Conservation (phyloP, 78 protist species). For the Mantamonas sphyraenae region DNA sequence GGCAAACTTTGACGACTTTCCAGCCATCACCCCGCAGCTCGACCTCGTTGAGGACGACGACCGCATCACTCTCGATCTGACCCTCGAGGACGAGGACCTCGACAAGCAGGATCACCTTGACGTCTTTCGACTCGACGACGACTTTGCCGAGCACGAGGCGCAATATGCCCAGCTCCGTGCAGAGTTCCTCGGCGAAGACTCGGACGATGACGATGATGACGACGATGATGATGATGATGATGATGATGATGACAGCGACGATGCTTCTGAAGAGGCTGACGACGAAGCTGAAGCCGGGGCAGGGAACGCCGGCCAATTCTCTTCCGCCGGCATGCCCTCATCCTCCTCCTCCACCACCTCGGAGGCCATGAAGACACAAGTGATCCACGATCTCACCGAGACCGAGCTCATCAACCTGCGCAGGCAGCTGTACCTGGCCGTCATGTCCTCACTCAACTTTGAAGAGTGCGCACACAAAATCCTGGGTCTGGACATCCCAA, state of each 20-base stretch:
- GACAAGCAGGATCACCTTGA: slow-evolving; percentile 27
- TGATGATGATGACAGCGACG: slow-evolving; percentile 25
- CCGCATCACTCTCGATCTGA: slow-evolving; percentile 84
- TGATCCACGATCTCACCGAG: slow-evolving; percentile 55
- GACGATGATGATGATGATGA: slow-evolving; percentile 40
- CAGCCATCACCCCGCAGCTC: slow-evolving; percentile 64
- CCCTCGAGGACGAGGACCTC: slow-evolving; percentile 50
- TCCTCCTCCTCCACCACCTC: too few relatives aligned
- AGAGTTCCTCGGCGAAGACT: slow-evolving; percentile 58
- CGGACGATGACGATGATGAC: slow-evolving; percentile 27
- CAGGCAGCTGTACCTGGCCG: slow-evolving; percentile 79
- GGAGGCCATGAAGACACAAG: slow-evolving; percentile 1
- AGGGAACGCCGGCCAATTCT: slow-evolving; percentile 7
- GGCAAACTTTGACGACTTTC: slow-evolving; percentile 41
- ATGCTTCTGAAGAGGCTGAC: slow-evolving; percentile 6
- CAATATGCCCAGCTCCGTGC: slow-evolving; percentile 28
- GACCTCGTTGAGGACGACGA: slow-evolving; percentile 92
- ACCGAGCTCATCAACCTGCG: slow-evolving; percentile 57
- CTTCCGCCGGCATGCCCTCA: too few relatives aligned
- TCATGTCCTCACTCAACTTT: slow-evolving; percentile 69
- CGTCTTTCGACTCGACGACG: slow-evolving; percentile 70
- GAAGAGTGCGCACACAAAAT: slow-evolving; percentile 96
- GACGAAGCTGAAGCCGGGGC: slow-evolving; percentile 33
- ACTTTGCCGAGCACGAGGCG: slow-evolving; percentile 78
- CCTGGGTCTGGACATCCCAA: slow-evolving; percentile 21